Base-by-base conservation (phyloP, 2,329 filamentous ascomycete species). In the Colletotrichum sp. region DNA sequence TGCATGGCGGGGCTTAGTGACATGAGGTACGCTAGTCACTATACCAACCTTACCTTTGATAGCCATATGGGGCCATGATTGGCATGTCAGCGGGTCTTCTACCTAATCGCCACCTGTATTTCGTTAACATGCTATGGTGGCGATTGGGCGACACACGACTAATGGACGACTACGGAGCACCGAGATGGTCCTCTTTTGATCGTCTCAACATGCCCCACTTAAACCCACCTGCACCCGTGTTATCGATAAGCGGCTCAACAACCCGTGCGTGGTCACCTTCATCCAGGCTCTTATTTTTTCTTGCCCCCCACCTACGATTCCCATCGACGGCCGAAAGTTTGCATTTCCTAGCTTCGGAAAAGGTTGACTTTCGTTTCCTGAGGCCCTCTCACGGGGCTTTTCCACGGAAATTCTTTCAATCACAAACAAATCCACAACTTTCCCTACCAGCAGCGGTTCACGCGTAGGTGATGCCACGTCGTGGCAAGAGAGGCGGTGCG, bases 381-480 rank as follows among this genome's bases (percentile, higher is more conserved):
- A 28, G 16, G 28, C 26, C 30, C 59, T 32, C 18, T 13, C 12
- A n/a, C 8, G 18, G 21, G n/a, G 28, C 16, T 36, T 24, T 44
- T 30, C 49, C 16, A n/a, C 4, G 6, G 15, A 62, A 62, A 32
- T 10, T 30, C 9, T 13, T 5, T 39, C 18, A 52, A 15, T 49
- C 18, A 12, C 8, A 59, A n/a, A 36, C 21, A 21, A 8, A n/a
- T 26, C 32, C 28, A 24, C 34, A 32, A 6, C 5, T n/a, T 49
- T n/a, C 18, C 13, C 9, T n/a, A 18, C 21, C 28, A 13, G n/a
- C 13, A 30, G n/a, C 9, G 44, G 65, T n/a, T 34, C 62, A 63
- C 57, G 72, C 44, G 28, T n/a, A 68, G 62, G 63, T 26, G n/a
- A 75, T 75, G 73, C 69, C 69, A 39, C 73, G 73, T 32, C 69